phyloP scores from a whole-genome alignment of 2,329 filamentous ascomycete species.

The Aspergillus neoniger region DNA sequence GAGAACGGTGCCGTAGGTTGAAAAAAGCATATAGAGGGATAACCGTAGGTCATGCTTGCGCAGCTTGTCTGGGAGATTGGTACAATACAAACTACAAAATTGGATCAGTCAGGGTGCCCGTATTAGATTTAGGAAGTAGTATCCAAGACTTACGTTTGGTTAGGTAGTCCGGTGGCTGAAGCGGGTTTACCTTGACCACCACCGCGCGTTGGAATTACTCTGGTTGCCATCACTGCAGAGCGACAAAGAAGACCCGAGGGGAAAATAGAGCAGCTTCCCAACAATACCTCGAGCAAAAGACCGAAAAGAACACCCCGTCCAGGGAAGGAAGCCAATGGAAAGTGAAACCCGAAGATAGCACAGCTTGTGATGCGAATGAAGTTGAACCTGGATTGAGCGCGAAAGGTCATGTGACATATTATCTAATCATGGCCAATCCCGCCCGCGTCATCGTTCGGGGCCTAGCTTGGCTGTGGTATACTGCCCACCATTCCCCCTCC shows the following conservation, averaged over 20 bases:
- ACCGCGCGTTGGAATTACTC: slow-evolving; percentile 43
- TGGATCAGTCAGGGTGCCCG: slow-evolving; percentile 23
- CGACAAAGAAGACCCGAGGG: not conserved
- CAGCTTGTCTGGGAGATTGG: slow-evolving; percentile 86
- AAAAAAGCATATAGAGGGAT: slow-evolving; percentile 88
- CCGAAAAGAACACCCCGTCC: not conserved
- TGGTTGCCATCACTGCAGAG: slow-evolving; percentile 38
- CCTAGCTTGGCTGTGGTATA: not conserved
- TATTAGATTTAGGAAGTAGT: slow-evolving; percentile 7
- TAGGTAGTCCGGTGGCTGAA: slow-evolving; percentile 60
- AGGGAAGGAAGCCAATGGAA: not conserved
- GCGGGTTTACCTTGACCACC: slow-evolving; percentile 36
- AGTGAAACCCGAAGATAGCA: not conserved
- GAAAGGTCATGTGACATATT: slow-evolving; percentile 24
- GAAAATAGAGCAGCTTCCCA: not conserved
- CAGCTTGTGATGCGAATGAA: not conserved
- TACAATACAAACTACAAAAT: slow-evolving; percentile 73
- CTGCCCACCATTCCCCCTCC: not conserved
- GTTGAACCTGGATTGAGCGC: not conserved
- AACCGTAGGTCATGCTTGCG: slow-evolving; percentile 85
- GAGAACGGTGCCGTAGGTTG: slow-evolving; percentile 87
- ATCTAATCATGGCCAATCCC: slow-evolving; percentile 20
- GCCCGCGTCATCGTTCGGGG: slow-evolving; percentile 21
- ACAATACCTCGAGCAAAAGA: not conserved
- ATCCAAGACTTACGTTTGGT: slow-evolving; percentile 66